A percentile compares a stretch with the other conserved stretches of the same genome.
Conservation (phyloP, 2,329 filamentous ascomycete species). For the Tolypocladium sp. region DNA sequence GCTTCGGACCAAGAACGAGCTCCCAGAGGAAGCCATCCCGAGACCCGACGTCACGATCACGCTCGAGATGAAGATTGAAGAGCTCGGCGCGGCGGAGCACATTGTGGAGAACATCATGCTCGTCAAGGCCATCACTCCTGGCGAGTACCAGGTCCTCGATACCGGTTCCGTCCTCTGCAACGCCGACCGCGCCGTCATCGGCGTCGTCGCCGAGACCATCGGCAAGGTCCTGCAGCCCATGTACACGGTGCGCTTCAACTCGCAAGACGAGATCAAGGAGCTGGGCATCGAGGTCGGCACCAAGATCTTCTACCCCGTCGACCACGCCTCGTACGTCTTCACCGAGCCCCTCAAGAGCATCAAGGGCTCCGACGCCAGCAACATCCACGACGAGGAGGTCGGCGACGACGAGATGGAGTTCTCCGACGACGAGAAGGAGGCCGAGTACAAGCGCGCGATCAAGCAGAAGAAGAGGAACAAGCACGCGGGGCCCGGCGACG, state of each 20-base stretch:
- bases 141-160: slow-evolving; percentile 79
- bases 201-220: slow-evolving; percentile 75
- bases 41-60: slow-evolving; percentile 75
- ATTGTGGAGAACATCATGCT: slow-evolving; percentile 72
- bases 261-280: slow-evolving; percentile 56
- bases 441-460: slow-evolving; percentile 61
- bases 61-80: slow-evolving; percentile 64
- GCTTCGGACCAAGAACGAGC: slow-evolving; percentile 77
- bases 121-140: slow-evolving; percentile 68
- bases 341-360: slow-evolving; percentile 69
- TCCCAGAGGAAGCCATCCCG: slow-evolving; percentile 51
- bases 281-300: slow-evolving; percentile 60
- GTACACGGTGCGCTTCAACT: slow-evolving; percentile 73
- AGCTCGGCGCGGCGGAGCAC: slow-evolving; percentile 66
- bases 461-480: slow-evolving; percentile 53
- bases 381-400: slow-evolving; percentile 88
- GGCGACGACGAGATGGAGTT: slow-evolving; percentile 84
- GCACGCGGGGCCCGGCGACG: slow-evolving; percentile 32
- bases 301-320: slow-evolving; percentile 69
- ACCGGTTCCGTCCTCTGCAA: slow-evolving; percentile 75
- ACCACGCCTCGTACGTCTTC: slow-evolving; percentile 76
- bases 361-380: slow-evolving; percentile 91
- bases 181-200: slow-evolving; percentile 65
- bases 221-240: slow-evolving; percentile 78
- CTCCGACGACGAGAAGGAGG: slow-evolving; percentile 92